phyloP scores from a whole-genome alignment of 225 moss, liverwort and hornwort genomes.

The Pseudoscleropodium purum region DNA sequence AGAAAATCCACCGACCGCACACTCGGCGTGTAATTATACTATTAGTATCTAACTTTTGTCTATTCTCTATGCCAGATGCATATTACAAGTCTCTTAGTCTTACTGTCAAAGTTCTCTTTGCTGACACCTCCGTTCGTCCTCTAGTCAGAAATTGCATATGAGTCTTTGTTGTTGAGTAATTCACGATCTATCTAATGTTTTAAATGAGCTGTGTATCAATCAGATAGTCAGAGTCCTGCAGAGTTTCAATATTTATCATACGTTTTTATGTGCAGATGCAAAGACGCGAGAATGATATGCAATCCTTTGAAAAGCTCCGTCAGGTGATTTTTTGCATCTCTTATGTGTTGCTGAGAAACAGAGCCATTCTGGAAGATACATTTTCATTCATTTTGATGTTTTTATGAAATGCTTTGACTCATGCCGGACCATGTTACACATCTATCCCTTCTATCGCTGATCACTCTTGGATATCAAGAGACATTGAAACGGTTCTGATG shows the following conservation, averaged over 20 bases:
- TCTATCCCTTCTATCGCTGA: not conserved
- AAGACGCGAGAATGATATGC: conserved; percentile 94
- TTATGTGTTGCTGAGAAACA: not conserved
- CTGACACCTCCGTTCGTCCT: not conserved
- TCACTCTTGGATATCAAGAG: not conserved
- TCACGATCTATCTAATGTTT: not conserved
- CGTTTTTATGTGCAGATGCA: conserved; percentile 64
- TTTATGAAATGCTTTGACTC: not conserved
- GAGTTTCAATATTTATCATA: not conserved
- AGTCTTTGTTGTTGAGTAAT: not conserved
- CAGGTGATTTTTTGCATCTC: conserved; percentile 42
- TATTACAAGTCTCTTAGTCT: not conserved
- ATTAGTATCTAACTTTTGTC: not conserved
- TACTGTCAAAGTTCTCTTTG: not conserved
- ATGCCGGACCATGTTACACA: not conserved
- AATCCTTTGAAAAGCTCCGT: conserved; percentile 92
- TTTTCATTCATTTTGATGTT: not conserved
- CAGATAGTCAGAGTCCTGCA: not conserved
- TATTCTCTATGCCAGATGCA: not conserved
- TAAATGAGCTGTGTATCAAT: not conserved
- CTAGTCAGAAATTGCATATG: not conserved
- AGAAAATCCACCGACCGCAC: conserved; percentile 95
- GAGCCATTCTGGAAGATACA: not conserved
- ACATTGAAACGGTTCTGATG: conserved; percentile 1
- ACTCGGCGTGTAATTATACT: conserved; percentile 78